These are phyloP conservation scores for Extremus antarcticus DNA, from an alignment of 495 filamentous ascomycete species.

Conservation along the genomic window DNA sequence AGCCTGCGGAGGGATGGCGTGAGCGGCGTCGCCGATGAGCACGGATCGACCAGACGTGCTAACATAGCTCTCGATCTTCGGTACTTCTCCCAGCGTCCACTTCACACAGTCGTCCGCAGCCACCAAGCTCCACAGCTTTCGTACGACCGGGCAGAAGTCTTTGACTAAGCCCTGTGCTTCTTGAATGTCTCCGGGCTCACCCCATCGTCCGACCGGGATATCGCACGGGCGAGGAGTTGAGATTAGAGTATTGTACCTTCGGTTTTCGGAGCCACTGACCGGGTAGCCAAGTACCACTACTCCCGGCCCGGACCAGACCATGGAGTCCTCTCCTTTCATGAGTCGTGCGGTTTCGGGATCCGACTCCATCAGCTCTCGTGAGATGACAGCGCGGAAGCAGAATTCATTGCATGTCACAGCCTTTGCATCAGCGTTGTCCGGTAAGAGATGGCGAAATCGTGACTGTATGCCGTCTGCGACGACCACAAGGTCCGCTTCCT, in stretches of 20 bases:
- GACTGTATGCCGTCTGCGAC: constrained; percentile 32
- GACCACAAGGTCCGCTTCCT: constrained; percentile 28
- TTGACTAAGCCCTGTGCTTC: not conserved
- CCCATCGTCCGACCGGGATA: not conserved
- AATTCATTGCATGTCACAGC: constrained; percentile 1
- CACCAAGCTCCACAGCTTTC: not conserved
- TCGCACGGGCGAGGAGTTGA: not conserved
- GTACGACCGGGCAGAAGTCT: constrained; percentile 1
- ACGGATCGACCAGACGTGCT: constrained; percentile 24
- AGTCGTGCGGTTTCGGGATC: constrained; percentile 2
- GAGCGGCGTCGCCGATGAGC: constrained; percentile 40
- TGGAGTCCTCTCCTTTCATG: not conserved
- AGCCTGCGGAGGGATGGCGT: constrained; percentile 40
- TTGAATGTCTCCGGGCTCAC: not conserved
- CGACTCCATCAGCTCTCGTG: not conserved
- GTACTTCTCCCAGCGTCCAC: not conserved
- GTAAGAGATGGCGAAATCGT: not conserved
- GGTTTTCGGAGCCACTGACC: not conserved
- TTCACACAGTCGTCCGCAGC: not conserved
- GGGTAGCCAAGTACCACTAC: not conserved
- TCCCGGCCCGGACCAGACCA: not conserved
- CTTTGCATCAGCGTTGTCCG: not conserved
- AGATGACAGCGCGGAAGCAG: constrained; percentile 2
- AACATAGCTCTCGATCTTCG: not conserved
- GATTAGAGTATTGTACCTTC: not conserved